Conservation (phyloP, 208 protist species). For the Blechomonas ayalai region DNA sequence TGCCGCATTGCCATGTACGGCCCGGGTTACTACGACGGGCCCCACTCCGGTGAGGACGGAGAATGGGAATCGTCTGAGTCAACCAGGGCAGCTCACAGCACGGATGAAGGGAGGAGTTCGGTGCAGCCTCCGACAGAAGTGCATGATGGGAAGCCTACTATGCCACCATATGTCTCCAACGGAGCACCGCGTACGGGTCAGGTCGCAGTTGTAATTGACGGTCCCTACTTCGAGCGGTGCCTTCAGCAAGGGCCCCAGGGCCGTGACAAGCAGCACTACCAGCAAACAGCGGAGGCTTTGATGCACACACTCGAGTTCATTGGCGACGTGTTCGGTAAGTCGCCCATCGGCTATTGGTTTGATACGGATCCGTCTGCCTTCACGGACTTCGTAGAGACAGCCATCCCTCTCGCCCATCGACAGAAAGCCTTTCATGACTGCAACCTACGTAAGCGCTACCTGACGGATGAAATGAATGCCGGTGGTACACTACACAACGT, state of each 20-base stretch:
- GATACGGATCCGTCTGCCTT: slow-evolving; percentile 76
- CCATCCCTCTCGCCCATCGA: slow-evolving; percentile 57
- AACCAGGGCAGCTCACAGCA: no score
- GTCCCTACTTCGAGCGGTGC: slow-evolving; percentile 82
- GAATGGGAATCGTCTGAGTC: no score
- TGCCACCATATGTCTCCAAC: no score
- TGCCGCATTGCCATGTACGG: no score
- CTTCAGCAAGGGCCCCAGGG: slow-evolving; percentile 18
- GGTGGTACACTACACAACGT: slow-evolving; percentile 61
- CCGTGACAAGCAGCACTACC: slow-evolving; percentile 47
- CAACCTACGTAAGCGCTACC: slow-evolving; percentile 37
- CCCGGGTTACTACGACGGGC: no score
- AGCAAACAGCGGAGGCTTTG: slow-evolving; percentile 32
- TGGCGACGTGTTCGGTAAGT: slow-evolving; percentile 69
- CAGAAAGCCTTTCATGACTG: slow-evolving; percentile 46
- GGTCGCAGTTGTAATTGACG: slow-evolving; percentile 78
- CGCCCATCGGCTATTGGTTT: slow-evolving; percentile 78
- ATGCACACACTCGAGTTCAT: slow-evolving; percentile 65
- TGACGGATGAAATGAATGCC: slow-evolving; percentile 81
- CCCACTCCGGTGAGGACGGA: no score
- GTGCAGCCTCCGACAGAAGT: no score
- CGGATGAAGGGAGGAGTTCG: no score
- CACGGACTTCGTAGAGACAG: slow-evolving; percentile 67
- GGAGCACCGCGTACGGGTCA: slow-evolving; percentile 26
- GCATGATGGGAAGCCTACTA: no score